Evolutionary conservation across 2,329 filamentous ascomycete genomes (phyloP), one percentile per base, ranked within the genome.

Genomic region (Clonostachys chloroleuca): DNA sequence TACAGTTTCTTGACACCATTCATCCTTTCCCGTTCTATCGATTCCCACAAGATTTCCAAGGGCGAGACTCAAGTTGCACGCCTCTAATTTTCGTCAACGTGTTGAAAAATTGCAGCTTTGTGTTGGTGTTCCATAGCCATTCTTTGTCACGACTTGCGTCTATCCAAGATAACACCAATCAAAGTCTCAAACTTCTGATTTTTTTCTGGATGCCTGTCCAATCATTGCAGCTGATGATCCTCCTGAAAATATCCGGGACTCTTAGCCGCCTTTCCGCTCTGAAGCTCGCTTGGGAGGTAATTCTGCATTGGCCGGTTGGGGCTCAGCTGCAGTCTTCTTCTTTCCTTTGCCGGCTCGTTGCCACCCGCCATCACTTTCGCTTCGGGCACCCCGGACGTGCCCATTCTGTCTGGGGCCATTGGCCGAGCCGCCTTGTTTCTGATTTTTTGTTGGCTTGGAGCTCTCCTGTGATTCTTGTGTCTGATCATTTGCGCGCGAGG

Each of bases 251-350:
- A 18, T 18, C n/a, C 12, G 36, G 36, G 14, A n/a, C 14, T 39
- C 34, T 77, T 69, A 85, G 43, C 82, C 82, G 3, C 82, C 82
- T 56, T 84, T 85, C 49, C 82, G 76, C 50, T 85, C 81, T 3
- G 74, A 76, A 12, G 78, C 77, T 46, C 81, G 74, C 61, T 74
- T 80, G 4, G 82, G 82, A 17, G 67, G 67, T 59, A 74, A 72
- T 59, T 86, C 81, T 49, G 71, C 68, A 30, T 73, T 71, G 39
- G 50, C 54, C 24, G 55, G 54, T 33, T 59, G 56, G 18, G 60
- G 59, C 5, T 63, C 65, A 48, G 72, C 75, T 8, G 60, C 59
- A 43, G 65, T 60, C 56, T 70, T 70, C 58, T 80, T 83, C 47
- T 64, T 57, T 14, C 61, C 59, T 53, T 81, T 82, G 17, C 68